phyloP scores from a whole-genome alignment of 768 basidiomycete species.

The Termitomyces sp. region DNA sequence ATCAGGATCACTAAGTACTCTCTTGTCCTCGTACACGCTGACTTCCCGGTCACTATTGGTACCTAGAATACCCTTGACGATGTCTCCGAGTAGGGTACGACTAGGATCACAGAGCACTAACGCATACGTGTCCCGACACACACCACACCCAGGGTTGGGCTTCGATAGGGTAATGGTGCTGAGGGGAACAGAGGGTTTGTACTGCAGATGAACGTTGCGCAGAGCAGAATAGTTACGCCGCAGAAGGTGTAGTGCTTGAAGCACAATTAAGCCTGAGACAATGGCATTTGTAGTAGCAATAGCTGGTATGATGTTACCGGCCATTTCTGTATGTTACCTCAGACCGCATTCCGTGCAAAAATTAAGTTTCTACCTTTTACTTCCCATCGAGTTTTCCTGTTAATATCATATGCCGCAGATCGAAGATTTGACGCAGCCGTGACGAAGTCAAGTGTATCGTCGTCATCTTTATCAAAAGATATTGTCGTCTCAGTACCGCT shows the following conservation, averaged over 20 bases:
- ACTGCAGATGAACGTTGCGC: slow-evolving; percentile 74
- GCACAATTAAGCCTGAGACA: slow-evolving; percentile 89
- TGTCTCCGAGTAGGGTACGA: slow-evolving; percentile 61
- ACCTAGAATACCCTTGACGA: slow-evolving; percentile 65
- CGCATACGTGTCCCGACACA: slow-evolving; percentile 84
- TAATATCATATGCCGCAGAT: slow-evolving; percentile 85
- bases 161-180: slow-evolving; percentile 56
- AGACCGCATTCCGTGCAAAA: neutral
- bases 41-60: slow-evolving; percentile 51
- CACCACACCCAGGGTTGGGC: slow-evolving; percentile 75
- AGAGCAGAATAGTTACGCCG: slow-evolving; percentile 54
- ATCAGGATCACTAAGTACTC: slow-evolving; percentile 87
- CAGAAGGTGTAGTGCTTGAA: slow-evolving; percentile 85
- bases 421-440: slow-evolving; percentile 92
- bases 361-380: slow-evolving; percentile 67
- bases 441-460: slow-evolving; percentile 95
- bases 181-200: slow-evolving; percentile 75
- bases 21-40: slow-evolving; percentile 81
- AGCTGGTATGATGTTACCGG: slow-evolving; percentile 98
- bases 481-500: slow-evolving; percentile 61
- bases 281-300: slow-evolving; percentile 99
- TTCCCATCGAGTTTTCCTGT: slow-evolving; percentile 89
- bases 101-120: slow-evolving; percentile 69
- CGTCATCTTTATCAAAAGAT: slow-evolving; percentile 96
- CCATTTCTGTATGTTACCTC: slow-evolving; percentile 68